These are phyloP conservation scores for Apiospora kogelbergensis DNA, from an alignment of 2,329 filamentous ascomycete genomes.

Conservation along the genomic window DNA sequence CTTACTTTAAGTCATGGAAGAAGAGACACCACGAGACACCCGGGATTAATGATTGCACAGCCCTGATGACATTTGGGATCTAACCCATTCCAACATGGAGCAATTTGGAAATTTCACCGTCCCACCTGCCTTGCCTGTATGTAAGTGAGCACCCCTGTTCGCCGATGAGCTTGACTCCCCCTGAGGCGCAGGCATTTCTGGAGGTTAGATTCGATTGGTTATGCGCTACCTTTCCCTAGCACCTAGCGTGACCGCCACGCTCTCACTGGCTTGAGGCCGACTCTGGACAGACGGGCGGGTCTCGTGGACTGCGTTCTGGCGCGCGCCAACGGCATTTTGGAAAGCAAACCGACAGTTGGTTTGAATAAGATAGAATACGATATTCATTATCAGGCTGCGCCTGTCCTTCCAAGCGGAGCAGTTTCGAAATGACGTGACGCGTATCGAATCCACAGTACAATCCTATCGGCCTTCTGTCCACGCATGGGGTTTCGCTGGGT, in stretches of 20 bases:
- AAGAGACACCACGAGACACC: not conserved
- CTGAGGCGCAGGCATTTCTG: not conserved
- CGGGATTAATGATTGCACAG: not conserved
- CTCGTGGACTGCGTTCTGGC: not conserved
- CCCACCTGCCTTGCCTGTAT: not conserved
- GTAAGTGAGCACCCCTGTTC: not conserved
- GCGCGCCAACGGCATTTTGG: not conserved
- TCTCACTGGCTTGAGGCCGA: not conserved
- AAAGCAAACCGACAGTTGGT: not conserved
- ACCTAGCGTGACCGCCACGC: not conserved
- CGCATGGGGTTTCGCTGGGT: not conserved
- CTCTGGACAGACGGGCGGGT: not conserved
- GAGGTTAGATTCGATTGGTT: not conserved
- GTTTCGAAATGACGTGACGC: slow-evolving; percentile 5
- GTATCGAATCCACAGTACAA: not conserved
- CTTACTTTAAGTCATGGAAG: not conserved
- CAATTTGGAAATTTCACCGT: not conserved
- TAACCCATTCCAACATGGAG: not conserved
- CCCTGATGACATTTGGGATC: not conserved
- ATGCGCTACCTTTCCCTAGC: not conserved
- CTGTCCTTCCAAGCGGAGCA: not conserved
- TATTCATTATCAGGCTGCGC: not conserved
- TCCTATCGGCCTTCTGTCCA: not conserved
- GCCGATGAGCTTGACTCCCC: not conserved
- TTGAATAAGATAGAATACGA: not conserved